Evolutionary conservation across 352 stramenopile species (phyloP).

Genomic region (Phytophthora nicotianae): DNA sequence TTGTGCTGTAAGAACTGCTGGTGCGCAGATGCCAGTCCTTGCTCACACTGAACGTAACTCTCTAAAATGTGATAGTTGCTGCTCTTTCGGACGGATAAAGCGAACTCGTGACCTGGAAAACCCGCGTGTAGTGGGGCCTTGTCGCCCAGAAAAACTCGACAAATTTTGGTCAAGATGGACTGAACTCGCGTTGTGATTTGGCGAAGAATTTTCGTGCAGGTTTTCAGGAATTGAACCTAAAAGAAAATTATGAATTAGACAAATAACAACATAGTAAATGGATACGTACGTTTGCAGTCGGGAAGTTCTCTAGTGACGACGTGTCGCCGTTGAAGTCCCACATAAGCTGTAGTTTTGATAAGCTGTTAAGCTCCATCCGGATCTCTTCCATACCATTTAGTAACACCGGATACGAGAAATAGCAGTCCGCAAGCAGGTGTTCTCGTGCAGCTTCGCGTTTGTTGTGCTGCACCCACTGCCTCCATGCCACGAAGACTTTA

Average conservation of each 20-base stretch:
- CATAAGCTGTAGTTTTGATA: constrained; percentile 45
- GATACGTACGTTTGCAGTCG: constrained; percentile 43
- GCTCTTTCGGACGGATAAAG: constrained; percentile 58
- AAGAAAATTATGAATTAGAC: neutral
- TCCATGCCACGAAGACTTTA: constrained; percentile 67
- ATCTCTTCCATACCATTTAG: constrained; percentile 42
- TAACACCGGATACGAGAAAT: constrained; percentile 56
- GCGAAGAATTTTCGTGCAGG: constrained; percentile 36
- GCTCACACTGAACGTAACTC: constrained; percentile 52
- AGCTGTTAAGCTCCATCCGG: constrained; percentile 29
- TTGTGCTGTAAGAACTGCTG: constrained; percentile 53
- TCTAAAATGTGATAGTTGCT: constrained; percentile 71
- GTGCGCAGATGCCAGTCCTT: constrained; percentile 57
- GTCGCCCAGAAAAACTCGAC: constrained; percentile 42
- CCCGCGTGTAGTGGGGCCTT: constrained; percentile 40
- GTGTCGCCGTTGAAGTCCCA: constrained; percentile 53
- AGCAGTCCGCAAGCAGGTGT: constrained; percentile 47
- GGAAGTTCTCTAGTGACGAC: constrained; percentile 39
- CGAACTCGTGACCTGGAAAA: constrained; percentile 61
- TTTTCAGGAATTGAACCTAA: constrained; percentile 24
- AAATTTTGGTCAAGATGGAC: constrained; percentile 42
- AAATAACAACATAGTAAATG: neutral
- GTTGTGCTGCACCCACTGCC: constrained; percentile 47
- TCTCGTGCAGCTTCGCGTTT: constrained; percentile 53
- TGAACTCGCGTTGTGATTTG: constrained; percentile 36